Percentiles rank a stretch among this genome's conserved stretches.
Evolutionary conservation across 2,329 filamentous ascomycete species (phyloP).

Genomic region (Magnaporthales sp.): DNA sequence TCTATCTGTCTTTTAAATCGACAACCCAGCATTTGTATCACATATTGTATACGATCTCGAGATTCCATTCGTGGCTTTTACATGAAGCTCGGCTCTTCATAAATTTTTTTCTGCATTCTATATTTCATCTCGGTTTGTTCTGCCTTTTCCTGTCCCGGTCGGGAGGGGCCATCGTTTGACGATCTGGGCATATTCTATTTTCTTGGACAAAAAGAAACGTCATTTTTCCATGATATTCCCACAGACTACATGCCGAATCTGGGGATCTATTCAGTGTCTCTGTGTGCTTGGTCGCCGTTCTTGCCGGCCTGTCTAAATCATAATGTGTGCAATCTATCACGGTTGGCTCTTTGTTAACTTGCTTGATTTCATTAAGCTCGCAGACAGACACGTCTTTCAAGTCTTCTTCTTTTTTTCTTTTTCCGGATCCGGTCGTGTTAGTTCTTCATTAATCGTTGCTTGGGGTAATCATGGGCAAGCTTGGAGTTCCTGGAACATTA

Average conservation of each 20-base stretch:
- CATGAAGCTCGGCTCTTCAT: not conserved
- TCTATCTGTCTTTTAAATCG: not conserved
- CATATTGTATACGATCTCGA: not conserved
- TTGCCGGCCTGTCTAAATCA: not conserved
- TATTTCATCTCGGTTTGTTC: not conserved
- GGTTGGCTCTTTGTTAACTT: not conserved
- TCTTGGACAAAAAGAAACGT: not conserved
- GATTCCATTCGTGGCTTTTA: not conserved
- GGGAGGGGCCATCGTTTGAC: not conserved
- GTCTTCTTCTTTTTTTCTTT: too few relatives aligned
- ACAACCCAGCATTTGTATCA: not conserved
- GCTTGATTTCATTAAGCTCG: not conserved
- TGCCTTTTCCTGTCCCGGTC: not conserved
- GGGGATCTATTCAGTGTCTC: not conserved
- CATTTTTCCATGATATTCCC: not conserved
- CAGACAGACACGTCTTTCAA: not conserved
- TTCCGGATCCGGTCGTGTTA: not conserved
- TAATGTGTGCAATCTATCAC: slow-evolving; percentile 1
- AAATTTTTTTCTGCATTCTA: not conserved
- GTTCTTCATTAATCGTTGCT: not conserved
- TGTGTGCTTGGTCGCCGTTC: not conserved
- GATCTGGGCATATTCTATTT: not conserved
- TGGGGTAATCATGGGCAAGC: slow-evolving; percentile 1
- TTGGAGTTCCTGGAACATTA: not conserved
- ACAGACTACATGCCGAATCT: not conserved